A percentile compares a stretch with the other conserved stretches of the same genome.
These are phyloP conservation scores for Aspergillus sclerotioniger DNA, from an alignment of 495 filamentous ascomycete species.

Conservation along the genomic window DNA sequence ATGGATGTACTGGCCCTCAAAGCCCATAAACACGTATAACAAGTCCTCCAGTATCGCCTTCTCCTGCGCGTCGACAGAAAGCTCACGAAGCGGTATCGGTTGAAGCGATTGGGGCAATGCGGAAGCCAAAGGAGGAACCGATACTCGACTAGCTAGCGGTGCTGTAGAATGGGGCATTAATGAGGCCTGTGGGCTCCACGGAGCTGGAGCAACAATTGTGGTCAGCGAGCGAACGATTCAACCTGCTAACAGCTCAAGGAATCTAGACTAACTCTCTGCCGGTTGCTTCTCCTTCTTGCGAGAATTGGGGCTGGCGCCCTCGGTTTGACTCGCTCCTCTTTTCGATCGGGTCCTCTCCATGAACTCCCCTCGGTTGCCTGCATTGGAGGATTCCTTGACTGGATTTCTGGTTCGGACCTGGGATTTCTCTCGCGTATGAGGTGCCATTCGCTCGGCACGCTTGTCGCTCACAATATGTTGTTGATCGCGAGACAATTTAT, in stretches of 20 bases:
- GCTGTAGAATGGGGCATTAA: conserved; percentile 83
- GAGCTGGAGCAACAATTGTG: conserved; percentile 33
- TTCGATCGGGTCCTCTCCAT: conserved; percentile 44
- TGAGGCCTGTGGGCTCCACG: conserved; percentile 82
- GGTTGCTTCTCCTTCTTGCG: conserved; percentile 39
- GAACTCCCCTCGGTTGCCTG: conserved; percentile 42
- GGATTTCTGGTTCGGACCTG: conserved; percentile 63
- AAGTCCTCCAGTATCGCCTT: conserved; percentile 84
- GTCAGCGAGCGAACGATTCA: conserved; percentile 21
- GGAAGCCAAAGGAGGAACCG: conserved; percentile 75
- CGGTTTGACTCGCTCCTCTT: conserved; percentile 25
- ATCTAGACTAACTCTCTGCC: conserved; percentile 31
- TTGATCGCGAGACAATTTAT: conserved; percentile 32
- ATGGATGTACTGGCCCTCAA: conserved; percentile 93
- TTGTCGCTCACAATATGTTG: conserved; percentile 34
- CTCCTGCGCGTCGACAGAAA: conserved; percentile 81
- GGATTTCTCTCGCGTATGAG: conserved; percentile 65
- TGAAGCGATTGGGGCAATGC: conserved; percentile 67
- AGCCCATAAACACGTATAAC: conserved; percentile 96
- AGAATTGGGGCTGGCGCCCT: conserved; percentile 43
- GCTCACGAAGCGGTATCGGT: conserved; percentile 66
- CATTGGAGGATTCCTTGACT: conserved; percentile 53
- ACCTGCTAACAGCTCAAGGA: background rate
- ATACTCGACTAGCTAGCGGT: conserved; percentile 82
- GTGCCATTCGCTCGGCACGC: conserved; percentile 43